Evolutionary conservation across 2,329 filamentous ascomycete genomes (phyloP).

Genomic region (Paecilomyces fulvus): DNA sequence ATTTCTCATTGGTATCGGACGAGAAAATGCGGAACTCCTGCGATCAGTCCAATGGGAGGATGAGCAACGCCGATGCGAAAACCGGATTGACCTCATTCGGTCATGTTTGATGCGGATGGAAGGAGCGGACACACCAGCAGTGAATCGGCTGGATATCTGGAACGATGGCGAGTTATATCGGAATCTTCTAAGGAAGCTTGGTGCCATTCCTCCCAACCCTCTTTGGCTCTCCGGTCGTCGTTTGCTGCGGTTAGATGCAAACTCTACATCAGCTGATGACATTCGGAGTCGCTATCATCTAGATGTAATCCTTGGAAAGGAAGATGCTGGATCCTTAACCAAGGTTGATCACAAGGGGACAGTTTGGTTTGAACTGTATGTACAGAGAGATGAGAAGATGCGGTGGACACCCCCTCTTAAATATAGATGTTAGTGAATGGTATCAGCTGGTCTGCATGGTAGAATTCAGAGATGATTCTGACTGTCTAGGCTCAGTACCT

Average conservation of each 20-base stretch:
- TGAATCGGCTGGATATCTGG: background rate
- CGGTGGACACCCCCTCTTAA: no score
- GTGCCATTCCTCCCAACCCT: background rate
- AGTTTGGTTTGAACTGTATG: no score
- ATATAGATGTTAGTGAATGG: no score
- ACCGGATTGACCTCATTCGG: background rate
- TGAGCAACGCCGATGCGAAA: background rate
- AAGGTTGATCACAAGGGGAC: no score
- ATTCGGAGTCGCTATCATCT: background rate
- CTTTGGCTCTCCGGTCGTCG: background rate
- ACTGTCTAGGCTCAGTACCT: no score
- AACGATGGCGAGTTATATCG: background rate
- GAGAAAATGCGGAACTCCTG: background rate
- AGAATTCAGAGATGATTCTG: no score
- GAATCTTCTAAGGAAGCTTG: background rate
- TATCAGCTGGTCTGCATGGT: no score
- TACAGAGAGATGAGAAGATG: no score
- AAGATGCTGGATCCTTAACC: background rate
- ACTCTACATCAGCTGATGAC: no score
- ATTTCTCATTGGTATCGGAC: background rate
- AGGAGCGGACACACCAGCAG: background rate
- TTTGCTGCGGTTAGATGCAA: background rate
- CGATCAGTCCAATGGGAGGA: background rate
- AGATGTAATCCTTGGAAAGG: background rate
- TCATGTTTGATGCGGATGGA: background rate